These are phyloP conservation scores for Colletotrichum costaricense DNA, from an alignment of 2,329 filamentous ascomycete species.

Conservation along the genomic window DNA sequence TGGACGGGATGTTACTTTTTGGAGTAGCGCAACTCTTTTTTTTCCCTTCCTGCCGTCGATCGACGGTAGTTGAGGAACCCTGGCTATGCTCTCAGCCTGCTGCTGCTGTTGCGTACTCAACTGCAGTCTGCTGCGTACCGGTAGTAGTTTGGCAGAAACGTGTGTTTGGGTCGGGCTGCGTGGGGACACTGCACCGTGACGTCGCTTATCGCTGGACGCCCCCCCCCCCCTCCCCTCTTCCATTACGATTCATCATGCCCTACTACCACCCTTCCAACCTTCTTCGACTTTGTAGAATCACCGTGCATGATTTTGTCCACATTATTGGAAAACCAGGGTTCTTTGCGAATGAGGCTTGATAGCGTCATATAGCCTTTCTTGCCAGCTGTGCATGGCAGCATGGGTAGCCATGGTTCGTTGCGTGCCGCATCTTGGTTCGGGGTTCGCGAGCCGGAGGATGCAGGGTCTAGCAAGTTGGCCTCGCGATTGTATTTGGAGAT, in stretches of 20 bases:
- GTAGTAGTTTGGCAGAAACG: not conserved
- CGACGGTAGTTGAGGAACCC: not conserved
- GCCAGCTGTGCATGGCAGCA: not conserved
- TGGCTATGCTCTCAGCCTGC: not conserved
- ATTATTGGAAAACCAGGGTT: not conserved
- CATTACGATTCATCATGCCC: not conserved
- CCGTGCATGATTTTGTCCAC: not conserved
- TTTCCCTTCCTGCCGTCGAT: not conserved
- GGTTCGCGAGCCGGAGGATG: conserved; percentile 13
- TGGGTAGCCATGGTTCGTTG: not conserved
- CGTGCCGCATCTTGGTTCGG: not conserved
- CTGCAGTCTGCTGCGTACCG: not conserved
- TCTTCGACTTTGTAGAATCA: not conserved
- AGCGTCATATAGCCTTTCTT: not conserved
- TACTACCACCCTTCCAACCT: not conserved
- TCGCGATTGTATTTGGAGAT: too few relatives aligned
- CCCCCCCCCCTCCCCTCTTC: not conserved
- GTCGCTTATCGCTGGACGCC: conserved; percentile 26
- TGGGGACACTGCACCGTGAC: conserved; percentile 29
- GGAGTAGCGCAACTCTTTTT: not conserved
- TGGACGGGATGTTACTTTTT: not conserved
- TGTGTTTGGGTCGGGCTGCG: not conserved
- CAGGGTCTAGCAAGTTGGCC: conserved; percentile 27
- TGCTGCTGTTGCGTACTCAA: not conserved
- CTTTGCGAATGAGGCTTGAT: not conserved